Evolutionary conservation across 2,329 filamentous ascomycete genomes (phyloP).

Genomic region (Aspergillus sojae): DNA sequence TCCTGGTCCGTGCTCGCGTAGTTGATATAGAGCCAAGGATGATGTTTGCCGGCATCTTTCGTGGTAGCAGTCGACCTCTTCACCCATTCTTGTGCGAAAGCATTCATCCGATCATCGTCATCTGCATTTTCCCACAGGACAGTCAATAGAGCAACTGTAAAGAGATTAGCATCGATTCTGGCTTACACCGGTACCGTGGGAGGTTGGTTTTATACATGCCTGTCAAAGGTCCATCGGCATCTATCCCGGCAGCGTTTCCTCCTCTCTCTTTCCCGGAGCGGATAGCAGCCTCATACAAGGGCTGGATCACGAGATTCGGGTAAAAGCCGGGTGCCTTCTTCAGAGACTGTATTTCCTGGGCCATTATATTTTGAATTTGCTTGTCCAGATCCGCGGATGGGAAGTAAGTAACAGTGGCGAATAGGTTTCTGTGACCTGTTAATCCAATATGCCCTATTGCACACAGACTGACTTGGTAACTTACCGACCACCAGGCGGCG

Average conservation of each 20-base stretch:
- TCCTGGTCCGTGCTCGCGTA: background rate
- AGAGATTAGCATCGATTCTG: background rate
- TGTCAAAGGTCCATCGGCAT: background rate
- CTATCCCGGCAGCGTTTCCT: background rate
- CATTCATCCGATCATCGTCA: background rate
- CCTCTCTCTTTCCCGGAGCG: background rate
- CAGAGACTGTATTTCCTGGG: background rate
- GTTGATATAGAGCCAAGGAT: background rate
- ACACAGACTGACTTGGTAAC: background rate
- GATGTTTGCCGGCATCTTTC: background rate
- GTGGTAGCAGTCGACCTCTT: background rate
- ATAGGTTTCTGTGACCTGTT: background rate
- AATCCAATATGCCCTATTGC: background rate
- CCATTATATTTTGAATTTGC: background rate
- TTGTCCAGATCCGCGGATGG: background rate
- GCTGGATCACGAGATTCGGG: background rate
- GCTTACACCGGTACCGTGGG: background rate
- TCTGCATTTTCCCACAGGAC: background rate
- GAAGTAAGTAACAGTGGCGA: background rate
- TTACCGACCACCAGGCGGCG: background rate
- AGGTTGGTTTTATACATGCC: background rate
- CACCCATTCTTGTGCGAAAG: background rate
- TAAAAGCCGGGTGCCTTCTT: background rate
- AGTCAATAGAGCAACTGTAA: background rate
- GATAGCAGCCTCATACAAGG: background rate